Evolutionary conservation across 2,329 filamentous ascomycete species (phyloP).

Genomic region (Sclerotinia spermophila): DNA sequence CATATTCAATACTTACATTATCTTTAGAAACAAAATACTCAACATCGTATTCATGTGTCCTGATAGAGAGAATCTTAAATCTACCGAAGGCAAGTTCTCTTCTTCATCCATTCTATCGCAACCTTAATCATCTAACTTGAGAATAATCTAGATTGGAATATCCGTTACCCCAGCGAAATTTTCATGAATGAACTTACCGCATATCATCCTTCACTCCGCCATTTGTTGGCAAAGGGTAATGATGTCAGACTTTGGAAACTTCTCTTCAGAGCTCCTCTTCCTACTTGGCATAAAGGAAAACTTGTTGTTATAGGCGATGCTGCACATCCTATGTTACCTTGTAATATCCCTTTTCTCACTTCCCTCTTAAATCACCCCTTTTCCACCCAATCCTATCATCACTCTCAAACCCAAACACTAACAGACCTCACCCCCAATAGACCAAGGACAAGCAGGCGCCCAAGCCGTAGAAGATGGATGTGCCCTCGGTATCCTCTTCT

Average conservation of each 20-base stretch:
- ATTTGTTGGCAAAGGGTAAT: conserved; percentile 4
- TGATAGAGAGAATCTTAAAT: conserved; percentile 15
- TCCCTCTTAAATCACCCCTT: not conserved
- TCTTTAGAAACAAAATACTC: conserved; percentile 23
- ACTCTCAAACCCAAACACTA: not conserved
- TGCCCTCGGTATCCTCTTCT: conserved; percentile 42
- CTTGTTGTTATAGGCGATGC: conserved; percentile 64
- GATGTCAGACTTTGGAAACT: conserved; percentile 18
- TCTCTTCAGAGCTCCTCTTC: conserved; percentile 36
- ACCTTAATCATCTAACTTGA: not conserved
- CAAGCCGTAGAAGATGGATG: conserved; percentile 66
- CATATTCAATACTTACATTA: conserved; percentile 19
- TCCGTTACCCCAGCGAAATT: not conserved
- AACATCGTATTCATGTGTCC: conserved; percentile 22
- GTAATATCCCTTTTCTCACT: not conserved
- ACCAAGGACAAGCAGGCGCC: conserved; percentile 60
- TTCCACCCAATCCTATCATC: not conserved
- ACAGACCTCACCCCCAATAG: not conserved
- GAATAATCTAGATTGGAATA: conserved; percentile 1
- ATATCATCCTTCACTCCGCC: conserved; percentile 1
- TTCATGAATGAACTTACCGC: conserved; percentile 29
- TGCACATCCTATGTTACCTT: conserved; percentile 64
- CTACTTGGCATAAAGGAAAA: conserved; percentile 50
- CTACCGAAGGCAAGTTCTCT: not conserved
- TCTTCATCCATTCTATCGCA: not conserved